These are phyloP conservation scores for Carallia brachiata DNA, from an alignment of 345 rosid genomes.

Conservation along the genomic window DNA sequence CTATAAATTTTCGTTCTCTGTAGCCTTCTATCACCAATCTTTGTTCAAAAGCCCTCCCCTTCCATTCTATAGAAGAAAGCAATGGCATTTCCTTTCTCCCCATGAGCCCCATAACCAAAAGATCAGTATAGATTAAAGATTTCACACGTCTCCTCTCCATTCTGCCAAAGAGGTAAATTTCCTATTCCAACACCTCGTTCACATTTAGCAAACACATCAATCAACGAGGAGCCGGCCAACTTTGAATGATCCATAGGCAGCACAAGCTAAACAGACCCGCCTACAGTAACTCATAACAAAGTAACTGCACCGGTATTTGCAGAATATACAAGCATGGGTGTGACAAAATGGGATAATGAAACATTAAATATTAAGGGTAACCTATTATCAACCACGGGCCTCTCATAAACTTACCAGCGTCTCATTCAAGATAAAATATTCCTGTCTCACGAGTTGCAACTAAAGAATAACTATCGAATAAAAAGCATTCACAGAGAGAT, in stretches of 20 bases:
- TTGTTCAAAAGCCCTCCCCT: slow-evolving; percentile 46
- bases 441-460: too few relatives aligned
- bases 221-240: slow-evolving; percentile 34
- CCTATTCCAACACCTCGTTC: slow-evolving; percentile 45
- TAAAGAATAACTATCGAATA: too few relatives aligned
- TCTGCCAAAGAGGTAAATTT: slow-evolving; percentile 39
- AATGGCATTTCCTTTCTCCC: slow-evolving; percentile 49
- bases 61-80: slow-evolving; percentile 49
- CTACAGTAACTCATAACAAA: background rate
- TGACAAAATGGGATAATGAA: too few relatives aligned
- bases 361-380: too few relatives aligned
- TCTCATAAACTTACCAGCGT: too few relatives aligned
- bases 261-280: slow-evolving; percentile 38
- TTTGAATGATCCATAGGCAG: slow-evolving; percentile 36
- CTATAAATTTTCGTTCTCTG: too few relatives aligned
- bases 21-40: slow-evolving; percentile 23
- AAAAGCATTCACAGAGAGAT: too few relatives aligned
- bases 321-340: too few relatives aligned
- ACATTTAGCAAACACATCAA: slow-evolving; percentile 64
- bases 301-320: too few relatives aligned
- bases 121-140: slow-evolving; percentile 60
- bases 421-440: too few relatives aligned
- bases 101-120: slow-evolving; percentile 55
- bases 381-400: too few relatives aligned
- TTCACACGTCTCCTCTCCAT: slow-evolving; percentile 54